A percentile compares a stretch with the other conserved stretches of the same genome.
phyloP scores from a whole-genome alignment of 495 filamentous ascomycete species.

The Filosporella fistucella region DNA sequence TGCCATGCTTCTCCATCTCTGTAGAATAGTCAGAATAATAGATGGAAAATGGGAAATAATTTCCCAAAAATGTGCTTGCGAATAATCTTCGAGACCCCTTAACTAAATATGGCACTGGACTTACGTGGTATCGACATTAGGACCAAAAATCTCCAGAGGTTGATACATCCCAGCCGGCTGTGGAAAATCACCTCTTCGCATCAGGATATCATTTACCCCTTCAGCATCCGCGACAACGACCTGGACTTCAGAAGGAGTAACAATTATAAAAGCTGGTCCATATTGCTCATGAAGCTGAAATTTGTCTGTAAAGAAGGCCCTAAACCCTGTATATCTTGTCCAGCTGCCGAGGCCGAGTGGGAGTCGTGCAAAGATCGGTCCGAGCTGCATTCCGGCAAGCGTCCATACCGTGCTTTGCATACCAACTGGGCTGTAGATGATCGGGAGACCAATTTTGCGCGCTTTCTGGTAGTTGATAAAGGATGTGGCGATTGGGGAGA shows the following conservation, averaged over 20 bases:
- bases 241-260: slow-evolving; percentile 1
- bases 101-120: no score
- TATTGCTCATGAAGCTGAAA: slow-evolving; percentile 29
- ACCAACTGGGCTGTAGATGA: slow-evolving; percentile 25
- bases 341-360: slow-evolving; percentile 26
- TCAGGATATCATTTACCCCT: slow-evolving; percentile 5
- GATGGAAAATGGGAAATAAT: no score
- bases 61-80: no score
- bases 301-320: slow-evolving; percentile 27
- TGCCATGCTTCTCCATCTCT: slow-evolving; percentile 37
- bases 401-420: slow-evolving; percentile 29
- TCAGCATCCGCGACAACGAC: slow-evolving; percentile 8
- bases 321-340: slow-evolving; percentile 15
- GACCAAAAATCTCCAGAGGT: slow-evolving; percentile 32
- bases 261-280: slow-evolving; percentile 30
- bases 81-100: no score
- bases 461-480: slow-evolving; percentile 13
- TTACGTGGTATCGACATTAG: slow-evolving; percentile 31
- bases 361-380: slow-evolving; percentile 11
- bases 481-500: slow-evolving; percentile 8
- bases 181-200: slow-evolving; percentile 14
- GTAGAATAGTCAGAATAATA: no score
- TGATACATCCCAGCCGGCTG: slow-evolving; percentile 25
- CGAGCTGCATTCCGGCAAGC: slow-evolving; percentile 3
- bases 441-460: slow-evolving; percentile 17